Conservation (phyloP, 768 basidiomycete species). For the Hebeloma cylindrosporum region DNA sequence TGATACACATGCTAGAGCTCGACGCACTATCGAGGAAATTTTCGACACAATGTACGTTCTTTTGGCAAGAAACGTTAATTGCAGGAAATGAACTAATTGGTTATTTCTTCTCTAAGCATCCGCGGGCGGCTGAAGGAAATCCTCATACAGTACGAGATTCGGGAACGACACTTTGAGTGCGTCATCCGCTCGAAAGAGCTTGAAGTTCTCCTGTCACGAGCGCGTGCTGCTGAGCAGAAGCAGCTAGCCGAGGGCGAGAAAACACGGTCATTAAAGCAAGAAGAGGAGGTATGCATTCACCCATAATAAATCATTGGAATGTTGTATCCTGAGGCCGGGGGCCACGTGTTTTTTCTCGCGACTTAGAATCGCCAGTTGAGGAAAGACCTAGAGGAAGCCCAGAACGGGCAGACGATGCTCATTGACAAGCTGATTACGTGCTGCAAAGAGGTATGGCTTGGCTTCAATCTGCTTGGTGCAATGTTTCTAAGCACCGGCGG, state of each 20-base stretch:
- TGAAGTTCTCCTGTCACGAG: conserved; percentile 82
- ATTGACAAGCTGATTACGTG: conserved; percentile 84
- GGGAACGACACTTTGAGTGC: conserved; percentile 91
- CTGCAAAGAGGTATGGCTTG: conserved; percentile 75
- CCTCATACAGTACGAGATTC: conserved; percentile 83
- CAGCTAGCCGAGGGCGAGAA: conserved; percentile 80
- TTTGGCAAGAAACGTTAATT: background rate
- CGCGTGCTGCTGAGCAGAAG: conserved; percentile 85
- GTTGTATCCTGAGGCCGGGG: conserved; percentile 14
- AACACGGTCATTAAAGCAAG: conserved; percentile 59
- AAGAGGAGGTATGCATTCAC: conserved; percentile 65
- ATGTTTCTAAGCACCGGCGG: conserved; percentile 8
- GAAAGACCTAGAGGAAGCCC: conserved; percentile 79
- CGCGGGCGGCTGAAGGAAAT: conserved; percentile 87
- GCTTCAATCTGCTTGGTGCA: background rate
- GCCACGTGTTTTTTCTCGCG: conserved; percentile 9
- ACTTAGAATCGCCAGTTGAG: conserved; percentile 63
- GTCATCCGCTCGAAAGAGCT: conserved; percentile 91
- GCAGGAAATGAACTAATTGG: background rate
- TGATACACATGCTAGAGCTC: conserved; percentile 49
- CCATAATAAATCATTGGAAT: conserved; percentile 15
- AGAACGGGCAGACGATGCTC: conserved; percentile 73
- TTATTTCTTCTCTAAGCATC: conserved; percentile 46
- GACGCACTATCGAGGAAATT: conserved; percentile 74
- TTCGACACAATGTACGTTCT: conserved; percentile 81